phyloP scores from a whole-genome alignment of 768 basidiomycete species.

The Pleurotus ostreatus region DNA sequence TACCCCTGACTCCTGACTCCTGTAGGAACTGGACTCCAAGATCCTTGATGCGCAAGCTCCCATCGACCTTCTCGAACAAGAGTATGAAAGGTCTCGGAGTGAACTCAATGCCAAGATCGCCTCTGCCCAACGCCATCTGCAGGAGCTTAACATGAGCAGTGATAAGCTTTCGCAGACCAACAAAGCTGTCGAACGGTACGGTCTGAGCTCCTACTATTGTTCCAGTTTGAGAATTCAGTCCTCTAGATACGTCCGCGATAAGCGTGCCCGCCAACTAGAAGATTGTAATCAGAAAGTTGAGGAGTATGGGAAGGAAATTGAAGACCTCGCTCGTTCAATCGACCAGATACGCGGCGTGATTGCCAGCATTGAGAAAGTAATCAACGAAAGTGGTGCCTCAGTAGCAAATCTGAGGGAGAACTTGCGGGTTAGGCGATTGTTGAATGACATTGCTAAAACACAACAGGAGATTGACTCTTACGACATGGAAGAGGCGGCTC shows the following conservation, averaged over 20 bases:
- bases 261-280: constrained; percentile 53
- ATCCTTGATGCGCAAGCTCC: constrained; percentile 61
- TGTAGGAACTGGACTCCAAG: constrained; percentile 60
- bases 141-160: constrained; percentile 61
- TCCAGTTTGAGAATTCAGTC: not conserved
- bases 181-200: constrained; percentile 63
- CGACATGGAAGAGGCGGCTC: constrained; percentile 85
- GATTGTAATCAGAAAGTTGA: constrained; percentile 57
- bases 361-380: constrained; percentile 66
- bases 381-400: constrained; percentile 69
- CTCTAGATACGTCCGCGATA: constrained; percentile 69
- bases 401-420: constrained; percentile 79
- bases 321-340: constrained; percentile 31
- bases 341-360: constrained; percentile 40
- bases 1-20: not conserved
- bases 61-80: constrained; percentile 57
- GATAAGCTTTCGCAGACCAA: constrained; percentile 61
- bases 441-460: constrained; percentile 59
- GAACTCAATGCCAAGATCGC: constrained; percentile 45
- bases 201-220: not conserved
- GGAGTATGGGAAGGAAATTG: constrained; percentile 32
- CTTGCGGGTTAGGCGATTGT: constrained; percentile 67
- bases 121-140: constrained; percentile 50
- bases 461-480: constrained; percentile 68
- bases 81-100: constrained; percentile 44